Conservation (phyloP, 805 yeast genomes). For the Teunomyces panamensis region DNA sequence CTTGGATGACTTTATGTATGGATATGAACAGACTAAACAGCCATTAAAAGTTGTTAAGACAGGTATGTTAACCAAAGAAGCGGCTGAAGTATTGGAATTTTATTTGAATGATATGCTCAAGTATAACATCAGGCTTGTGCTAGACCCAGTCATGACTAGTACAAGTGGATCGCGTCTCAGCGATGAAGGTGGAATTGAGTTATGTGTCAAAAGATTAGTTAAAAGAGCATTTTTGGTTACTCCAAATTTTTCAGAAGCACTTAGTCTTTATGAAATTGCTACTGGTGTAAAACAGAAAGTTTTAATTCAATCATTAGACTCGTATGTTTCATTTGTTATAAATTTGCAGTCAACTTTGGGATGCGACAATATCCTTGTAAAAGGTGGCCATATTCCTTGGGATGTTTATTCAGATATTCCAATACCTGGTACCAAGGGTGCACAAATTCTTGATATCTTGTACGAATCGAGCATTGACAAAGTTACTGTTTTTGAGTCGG, state of each 20-base stretch:
- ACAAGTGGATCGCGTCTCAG: constrained; percentile 70
- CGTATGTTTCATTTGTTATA: constrained; percentile 22
- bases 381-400: constrained; percentile 78
- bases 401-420: constrained; percentile 8
- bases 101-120: constrained; percentile 29
- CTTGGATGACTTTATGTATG: constrained; percentile 53
- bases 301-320: constrained; percentile 30
- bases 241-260: constrained; percentile 74
- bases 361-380: constrained; percentile 58
- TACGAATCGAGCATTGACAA: constrained; percentile 39
- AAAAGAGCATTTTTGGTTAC: constrained; percentile 61
- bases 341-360: constrained; percentile 26
- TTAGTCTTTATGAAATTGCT: constrained; percentile 30
- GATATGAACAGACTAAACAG: constrained; percentile 16
- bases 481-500: constrained; percentile 46
- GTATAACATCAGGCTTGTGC: constrained; percentile 40
- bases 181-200: constrained; percentile 43
- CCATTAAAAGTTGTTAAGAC: constrained; percentile 67
- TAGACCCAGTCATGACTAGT: constrained; percentile 84
- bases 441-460: constrained; percentile 48
- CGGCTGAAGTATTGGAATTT: constrained; percentile 45
- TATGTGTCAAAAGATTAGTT: constrained; percentile 44
- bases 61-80: constrained; percentile 66
- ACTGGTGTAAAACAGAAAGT: constrained; percentile 15
- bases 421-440: background rate